Conservation (phyloP, 169 alveolate genomes). For the Eimeria maxima region DNA sequence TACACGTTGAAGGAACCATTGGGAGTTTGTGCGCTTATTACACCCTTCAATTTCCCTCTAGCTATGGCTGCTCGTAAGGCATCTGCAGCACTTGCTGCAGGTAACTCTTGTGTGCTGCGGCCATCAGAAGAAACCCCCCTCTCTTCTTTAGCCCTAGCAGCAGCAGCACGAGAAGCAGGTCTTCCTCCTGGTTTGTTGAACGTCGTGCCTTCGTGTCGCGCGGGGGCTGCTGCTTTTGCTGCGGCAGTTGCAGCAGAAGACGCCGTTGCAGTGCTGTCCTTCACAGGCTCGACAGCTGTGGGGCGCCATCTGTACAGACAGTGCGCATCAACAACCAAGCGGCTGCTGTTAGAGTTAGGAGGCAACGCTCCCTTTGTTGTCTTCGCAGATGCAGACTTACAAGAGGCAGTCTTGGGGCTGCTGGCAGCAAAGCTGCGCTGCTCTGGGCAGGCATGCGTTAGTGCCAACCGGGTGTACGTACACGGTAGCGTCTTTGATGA, state of each 20-base stretch:
- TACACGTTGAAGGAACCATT: constrained; percentile 71
- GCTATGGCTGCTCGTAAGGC: constrained; percentile 82
- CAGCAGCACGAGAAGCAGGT: constrained; percentile 81
- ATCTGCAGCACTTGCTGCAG: constrained; percentile 84
- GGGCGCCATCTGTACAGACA: constrained; percentile 80
- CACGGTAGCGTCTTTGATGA: constrained; percentile 74
- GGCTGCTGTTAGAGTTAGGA: constrained; percentile 80
- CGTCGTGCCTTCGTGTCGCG: constrained; percentile 31
- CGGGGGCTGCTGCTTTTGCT: constrained; percentile 12
- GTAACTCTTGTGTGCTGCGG: constrained; percentile 56
- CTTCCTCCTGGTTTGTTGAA: constrained; percentile 75
- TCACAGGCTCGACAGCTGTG: constrained; percentile 83
- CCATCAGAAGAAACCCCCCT: constrained; percentile 78
- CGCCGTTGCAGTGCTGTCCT: constrained; percentile 71
- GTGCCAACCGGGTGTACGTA: constrained; percentile 84
- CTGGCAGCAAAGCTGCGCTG: constrained; percentile 81
- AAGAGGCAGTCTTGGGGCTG: constrained; percentile 82
- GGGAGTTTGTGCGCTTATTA: constrained; percentile 82
- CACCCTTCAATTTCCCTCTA: constrained; percentile 80
- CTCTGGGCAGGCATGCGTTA: constrained; percentile 84
- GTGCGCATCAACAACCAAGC: constrained; percentile 78
- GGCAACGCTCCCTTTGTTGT: constrained; percentile 85
- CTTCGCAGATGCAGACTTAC: constrained; percentile 83
- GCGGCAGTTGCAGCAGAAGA: constrained; percentile 18
- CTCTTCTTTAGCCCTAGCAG: constrained; percentile 70